Conservation (phyloP, 352 stramenopile species). For the Pythium phragmiticola region DNA sequence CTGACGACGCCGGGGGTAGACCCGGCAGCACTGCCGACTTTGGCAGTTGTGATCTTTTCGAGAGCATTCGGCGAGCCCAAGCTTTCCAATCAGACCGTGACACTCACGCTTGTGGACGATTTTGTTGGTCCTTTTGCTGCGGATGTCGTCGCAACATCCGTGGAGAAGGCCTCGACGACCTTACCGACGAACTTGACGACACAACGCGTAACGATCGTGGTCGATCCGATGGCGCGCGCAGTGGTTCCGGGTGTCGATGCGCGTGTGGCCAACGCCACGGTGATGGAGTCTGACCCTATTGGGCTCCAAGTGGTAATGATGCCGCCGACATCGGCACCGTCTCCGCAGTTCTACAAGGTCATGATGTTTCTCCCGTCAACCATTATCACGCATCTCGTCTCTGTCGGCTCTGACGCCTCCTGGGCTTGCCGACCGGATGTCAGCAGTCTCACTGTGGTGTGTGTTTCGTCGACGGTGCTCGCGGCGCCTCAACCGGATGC, state of each 20-base stretch:
- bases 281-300: conserved; percentile 11
- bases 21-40: background rate
- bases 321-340: background rate
- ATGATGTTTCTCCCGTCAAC: conserved; percentile 15
- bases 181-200: background rate
- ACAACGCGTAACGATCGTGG: background rate
- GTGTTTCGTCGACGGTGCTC: background rate
- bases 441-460: background rate
- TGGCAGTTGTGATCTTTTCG: conserved; percentile 3
- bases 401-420: background rate
- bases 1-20: background rate
- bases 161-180: background rate
- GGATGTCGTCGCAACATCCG: conserved; percentile 10
- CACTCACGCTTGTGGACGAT: conserved; percentile 11
- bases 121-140: conserved; percentile 11
- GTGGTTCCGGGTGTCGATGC: conserved; percentile 1
- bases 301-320: background rate
- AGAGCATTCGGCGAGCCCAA: background rate
- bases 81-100: conserved; percentile 2
- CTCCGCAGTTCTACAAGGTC: conserved; percentile 8
- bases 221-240: conserved; percentile 21
- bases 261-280: background rate
- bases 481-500: background rate
- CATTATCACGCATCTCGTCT: background rate
- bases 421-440: conserved; percentile 10